Conservation (phyloP, 148 eudicot species). For the Fagopyrum homotropicum region DNA sequence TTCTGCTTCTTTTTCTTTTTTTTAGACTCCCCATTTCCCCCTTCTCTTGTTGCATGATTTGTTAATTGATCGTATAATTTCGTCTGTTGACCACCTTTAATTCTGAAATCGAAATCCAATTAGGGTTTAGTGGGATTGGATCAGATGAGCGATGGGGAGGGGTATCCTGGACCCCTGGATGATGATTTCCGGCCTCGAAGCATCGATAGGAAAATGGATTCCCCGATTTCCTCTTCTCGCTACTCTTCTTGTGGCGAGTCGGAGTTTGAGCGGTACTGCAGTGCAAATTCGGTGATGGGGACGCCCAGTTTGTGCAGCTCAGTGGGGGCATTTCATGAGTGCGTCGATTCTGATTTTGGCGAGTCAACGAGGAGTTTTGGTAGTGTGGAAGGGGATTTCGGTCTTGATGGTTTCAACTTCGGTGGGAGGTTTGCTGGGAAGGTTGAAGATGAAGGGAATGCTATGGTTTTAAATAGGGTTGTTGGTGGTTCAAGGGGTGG, state of each 20-base stretch:
- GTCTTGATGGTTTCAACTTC: conserved; percentile 41
- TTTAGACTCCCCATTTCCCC: background rate
- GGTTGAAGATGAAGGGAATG: conserved; percentile 19
- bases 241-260: conserved; percentile 92
- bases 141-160: conserved; percentile 13
- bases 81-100: conserved; percentile 8
- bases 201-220: background rate
- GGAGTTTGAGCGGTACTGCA: conserved; percentile 84
- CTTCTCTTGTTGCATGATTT: background rate
- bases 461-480: conserved; percentile 6
- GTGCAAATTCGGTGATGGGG: conserved; percentile 88
- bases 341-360: conserved; percentile 56
- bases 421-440: conserved; percentile 34
- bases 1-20: background rate
- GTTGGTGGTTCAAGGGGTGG: conserved; percentile 18
- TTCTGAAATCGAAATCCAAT: background rate
- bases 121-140: conserved; percentile 8
- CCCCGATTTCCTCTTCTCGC: conserved; percentile 44
- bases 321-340: conserved; percentile 58
- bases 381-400: conserved; percentile 24
- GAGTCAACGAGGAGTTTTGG: conserved; percentile 41
- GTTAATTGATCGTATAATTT: background rate
- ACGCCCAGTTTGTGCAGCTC: conserved; percentile 87
- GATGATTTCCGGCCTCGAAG: conserved; percentile 1
- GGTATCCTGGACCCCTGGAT: conserved; percentile 1